Conservation (phyloP, 257 asterid genomes). For the Solanum virginianum region DNA sequence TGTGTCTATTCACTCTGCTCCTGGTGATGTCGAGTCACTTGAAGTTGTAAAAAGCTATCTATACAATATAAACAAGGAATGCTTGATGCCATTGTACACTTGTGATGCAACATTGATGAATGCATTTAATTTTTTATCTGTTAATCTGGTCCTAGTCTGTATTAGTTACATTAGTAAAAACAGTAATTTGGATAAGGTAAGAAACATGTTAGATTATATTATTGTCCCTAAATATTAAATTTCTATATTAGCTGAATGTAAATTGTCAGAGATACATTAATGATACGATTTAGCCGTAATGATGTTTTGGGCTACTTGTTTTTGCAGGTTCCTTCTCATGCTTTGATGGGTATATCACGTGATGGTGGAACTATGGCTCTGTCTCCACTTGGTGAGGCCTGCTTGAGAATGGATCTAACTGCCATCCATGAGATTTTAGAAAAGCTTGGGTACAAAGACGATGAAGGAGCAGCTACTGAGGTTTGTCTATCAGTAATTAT, state of each 20-base stretch:
- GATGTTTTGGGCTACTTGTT: neutral
- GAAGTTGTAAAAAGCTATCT: neutral
- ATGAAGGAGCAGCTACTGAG: constrained; percentile 86
- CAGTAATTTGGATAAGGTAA: neutral
- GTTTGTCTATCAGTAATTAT: constrained; percentile 17
- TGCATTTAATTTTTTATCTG: neutral
- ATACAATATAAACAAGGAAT: neutral
- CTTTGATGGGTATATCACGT: constrained; percentile 59
- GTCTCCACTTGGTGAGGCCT: constrained; percentile 92
- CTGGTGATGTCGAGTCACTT: neutral
- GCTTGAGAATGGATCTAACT: constrained; percentile 86
- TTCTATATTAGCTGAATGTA: neutral
- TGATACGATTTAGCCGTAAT: neutral
- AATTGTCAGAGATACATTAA: neutral
- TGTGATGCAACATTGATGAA: neutral
- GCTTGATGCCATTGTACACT: neutral
- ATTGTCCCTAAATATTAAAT: neutral
- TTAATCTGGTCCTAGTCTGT: neutral
- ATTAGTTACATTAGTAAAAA: neutral
- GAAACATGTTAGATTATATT: neutral
- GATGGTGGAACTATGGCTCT: constrained; percentile 31
- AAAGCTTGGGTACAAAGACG: constrained; percentile 79
- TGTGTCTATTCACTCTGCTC: neutral
- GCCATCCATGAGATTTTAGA: constrained; percentile 76
- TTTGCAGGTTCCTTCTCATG: constrained; percentile 73